Evolutionary conservation across 2,329 filamentous ascomycete genomes (phyloP).

Genomic region (Trichoderma hamatum): DNA sequence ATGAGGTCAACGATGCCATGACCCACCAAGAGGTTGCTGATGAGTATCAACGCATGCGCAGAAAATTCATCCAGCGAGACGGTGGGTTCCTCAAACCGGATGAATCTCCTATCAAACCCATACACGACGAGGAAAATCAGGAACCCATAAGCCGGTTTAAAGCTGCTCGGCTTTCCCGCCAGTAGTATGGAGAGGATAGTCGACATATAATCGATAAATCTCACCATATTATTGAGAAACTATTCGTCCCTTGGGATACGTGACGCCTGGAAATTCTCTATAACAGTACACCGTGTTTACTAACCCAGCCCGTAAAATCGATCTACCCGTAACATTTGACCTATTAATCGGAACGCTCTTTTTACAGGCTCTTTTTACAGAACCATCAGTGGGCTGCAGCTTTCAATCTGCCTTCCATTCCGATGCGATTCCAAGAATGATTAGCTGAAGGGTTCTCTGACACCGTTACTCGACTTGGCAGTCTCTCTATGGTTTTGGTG

Average conservation of each 20-base stretch:
- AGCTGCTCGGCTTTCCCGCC: constrained; percentile 64
- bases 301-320: not conserved
- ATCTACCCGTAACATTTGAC: not conserved
- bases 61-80: constrained; percentile 78
- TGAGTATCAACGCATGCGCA: constrained; percentile 82
- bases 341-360: constrained; percentile 35
- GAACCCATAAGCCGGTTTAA: constrained; percentile 73
- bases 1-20: constrained; percentile 70
- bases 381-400: constrained; percentile 59
- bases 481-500: constrained; percentile 52
- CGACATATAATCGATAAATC: constrained; percentile 38
- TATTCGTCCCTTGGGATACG: constrained; percentile 30
- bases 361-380: constrained; percentile 46
- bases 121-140: constrained; percentile 67
- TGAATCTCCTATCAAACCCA: constrained; percentile 66
- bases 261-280: constrained; percentile 4
- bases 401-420: constrained; percentile 56
- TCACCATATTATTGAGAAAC: constrained; percentile 29
- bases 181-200: constrained; percentile 42
- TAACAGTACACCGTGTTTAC: not conserved
- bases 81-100: constrained; percentile 79
- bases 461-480: constrained; percentile 45
- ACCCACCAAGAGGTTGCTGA: constrained; percentile 76
- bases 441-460: constrained; percentile 62
- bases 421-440: constrained; percentile 61